Evolutionary conservation across 345 rosid species (phyloP).

Genomic region (Garcia nutans): DNA sequence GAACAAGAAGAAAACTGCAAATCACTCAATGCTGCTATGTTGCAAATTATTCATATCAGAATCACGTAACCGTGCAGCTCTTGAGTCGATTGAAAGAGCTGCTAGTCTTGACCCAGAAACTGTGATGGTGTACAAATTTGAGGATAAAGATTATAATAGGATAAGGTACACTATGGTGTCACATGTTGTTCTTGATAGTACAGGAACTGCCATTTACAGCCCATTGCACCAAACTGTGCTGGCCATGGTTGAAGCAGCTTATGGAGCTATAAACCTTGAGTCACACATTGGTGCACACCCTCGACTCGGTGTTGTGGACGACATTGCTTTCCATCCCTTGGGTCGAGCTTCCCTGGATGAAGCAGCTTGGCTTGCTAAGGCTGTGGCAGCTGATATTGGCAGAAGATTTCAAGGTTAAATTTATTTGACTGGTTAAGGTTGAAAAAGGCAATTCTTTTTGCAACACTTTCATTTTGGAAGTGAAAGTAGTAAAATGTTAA

Average conservation of each 20-base stretch:
- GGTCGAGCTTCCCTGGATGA: constrained; percentile 54
- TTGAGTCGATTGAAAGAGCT: constrained; percentile 45
- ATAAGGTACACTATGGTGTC: constrained; percentile 54
- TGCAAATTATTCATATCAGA: constrained; percentile 64
- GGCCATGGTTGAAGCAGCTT: constrained; percentile 58
- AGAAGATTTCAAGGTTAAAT: constrained; percentile 45
- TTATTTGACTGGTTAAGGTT: too few species aligned
- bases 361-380: constrained; percentile 62
- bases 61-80: constrained; percentile 42
- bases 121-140: constrained; percentile 45
- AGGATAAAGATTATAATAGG: constrained; percentile 55
- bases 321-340: constrained; percentile 54
- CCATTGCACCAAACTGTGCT: constrained; percentile 53
- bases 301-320: constrained; percentile 64
- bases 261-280: constrained; percentile 46
- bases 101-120: constrained; percentile 44
- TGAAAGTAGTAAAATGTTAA: background rate
- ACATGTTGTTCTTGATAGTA: constrained; percentile 39
- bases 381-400: constrained; percentile 55
- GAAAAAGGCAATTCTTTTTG: too few species aligned
- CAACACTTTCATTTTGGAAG: background rate
- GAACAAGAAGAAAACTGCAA: constrained; percentile 30
- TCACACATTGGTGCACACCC: constrained; percentile 54
- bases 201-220: constrained; percentile 47
- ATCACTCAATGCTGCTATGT: constrained; percentile 44